Evolutionary conservation across 306 rosid species (phyloP).

Genomic region (Prunus mira): DNA sequence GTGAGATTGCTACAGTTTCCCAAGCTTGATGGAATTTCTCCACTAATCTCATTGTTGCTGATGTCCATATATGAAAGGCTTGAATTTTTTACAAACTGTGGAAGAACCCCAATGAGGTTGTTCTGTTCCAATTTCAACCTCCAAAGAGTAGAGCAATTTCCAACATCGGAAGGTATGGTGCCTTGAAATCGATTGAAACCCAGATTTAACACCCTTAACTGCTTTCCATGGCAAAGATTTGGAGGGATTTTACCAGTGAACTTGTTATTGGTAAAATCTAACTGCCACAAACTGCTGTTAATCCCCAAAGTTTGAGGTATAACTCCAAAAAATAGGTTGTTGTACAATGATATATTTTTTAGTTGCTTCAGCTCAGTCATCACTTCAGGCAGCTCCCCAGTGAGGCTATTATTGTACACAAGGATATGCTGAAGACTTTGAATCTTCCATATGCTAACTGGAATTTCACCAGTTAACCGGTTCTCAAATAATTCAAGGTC

Average conservation of each 20-base stretch:
- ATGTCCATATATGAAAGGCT: slow-evolving; percentile 44
- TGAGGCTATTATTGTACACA: slow-evolving; percentile 63
- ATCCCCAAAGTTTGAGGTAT: slow-evolving; percentile 76
- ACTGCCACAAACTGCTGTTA: slow-evolving; percentile 50
- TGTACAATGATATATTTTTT: slow-evolving; percentile 52
- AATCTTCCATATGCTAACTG: slow-evolving; percentile 80
- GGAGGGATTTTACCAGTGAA: slow-evolving; percentile 73
- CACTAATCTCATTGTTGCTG: slow-evolving; percentile 50
- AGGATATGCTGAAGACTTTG: slow-evolving; percentile 49
- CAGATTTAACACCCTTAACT: slow-evolving; percentile 38
- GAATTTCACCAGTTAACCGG: slow-evolving; percentile 66
- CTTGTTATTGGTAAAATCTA: slow-evolving; percentile 61
- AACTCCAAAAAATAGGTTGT: slow-evolving; percentile 69
- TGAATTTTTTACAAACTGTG: slow-evolving; percentile 39
- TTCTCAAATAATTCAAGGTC: slow-evolving; percentile 57
- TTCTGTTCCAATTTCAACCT: slow-evolving; percentile 60
- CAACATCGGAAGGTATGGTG: slow-evolving; percentile 56
- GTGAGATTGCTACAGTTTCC: slow-evolving; percentile 55
- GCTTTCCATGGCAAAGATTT: slow-evolving; percentile 65
- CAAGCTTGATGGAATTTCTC: slow-evolving; percentile 62
- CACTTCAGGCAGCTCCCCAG: slow-evolving; percentile 67
- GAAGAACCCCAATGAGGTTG: slow-evolving; percentile 57
- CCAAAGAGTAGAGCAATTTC: slow-evolving; percentile 59
- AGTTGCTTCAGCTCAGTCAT: slow-evolving; percentile 66
- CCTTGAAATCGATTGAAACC: slow-evolving; percentile 67